Conservation (phyloP, 768 basidiomycete genomes). For the Serendipita indica region DNA sequence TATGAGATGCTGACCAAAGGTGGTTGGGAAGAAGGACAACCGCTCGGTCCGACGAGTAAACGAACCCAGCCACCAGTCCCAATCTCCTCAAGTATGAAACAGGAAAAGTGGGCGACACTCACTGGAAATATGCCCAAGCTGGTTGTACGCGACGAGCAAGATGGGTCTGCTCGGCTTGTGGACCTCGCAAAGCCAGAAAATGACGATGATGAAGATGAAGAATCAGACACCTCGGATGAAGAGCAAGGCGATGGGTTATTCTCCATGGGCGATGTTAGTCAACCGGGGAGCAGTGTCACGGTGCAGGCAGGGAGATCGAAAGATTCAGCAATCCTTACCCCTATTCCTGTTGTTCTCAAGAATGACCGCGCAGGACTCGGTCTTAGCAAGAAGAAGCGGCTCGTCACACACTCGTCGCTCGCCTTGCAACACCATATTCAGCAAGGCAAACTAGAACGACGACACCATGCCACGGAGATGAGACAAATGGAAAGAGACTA, state of each 20-base stretch:
- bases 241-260: neutral
- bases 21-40: constrained; percentile 9
- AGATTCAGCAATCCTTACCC: neutral
- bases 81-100: neutral
- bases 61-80: neutral
- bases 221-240: neutral
- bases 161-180: neutral
- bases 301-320: too few species aligned
- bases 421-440: constrained; percentile 3
- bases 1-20: constrained; percentile 5
- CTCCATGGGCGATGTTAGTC: neutral
- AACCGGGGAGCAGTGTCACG: too few species aligned
- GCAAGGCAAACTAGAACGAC: neutral
- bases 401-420: constrained; percentile 5
- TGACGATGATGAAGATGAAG: neutral
- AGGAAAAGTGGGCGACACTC: constrained; percentile 1
- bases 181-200: neutral
- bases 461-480: neutral
- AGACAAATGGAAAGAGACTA: neutral
- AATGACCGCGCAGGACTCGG: neutral
- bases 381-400: neutral
- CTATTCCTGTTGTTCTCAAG: constrained; percentile 1
- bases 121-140: constrained; percentile 2
- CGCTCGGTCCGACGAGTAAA: neutral
- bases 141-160: neutral